These are phyloP conservation scores for Cyberlindnera euphorbiae DNA, from an alignment of 805 yeast genomes.

Conservation along the genomic window DNA sequence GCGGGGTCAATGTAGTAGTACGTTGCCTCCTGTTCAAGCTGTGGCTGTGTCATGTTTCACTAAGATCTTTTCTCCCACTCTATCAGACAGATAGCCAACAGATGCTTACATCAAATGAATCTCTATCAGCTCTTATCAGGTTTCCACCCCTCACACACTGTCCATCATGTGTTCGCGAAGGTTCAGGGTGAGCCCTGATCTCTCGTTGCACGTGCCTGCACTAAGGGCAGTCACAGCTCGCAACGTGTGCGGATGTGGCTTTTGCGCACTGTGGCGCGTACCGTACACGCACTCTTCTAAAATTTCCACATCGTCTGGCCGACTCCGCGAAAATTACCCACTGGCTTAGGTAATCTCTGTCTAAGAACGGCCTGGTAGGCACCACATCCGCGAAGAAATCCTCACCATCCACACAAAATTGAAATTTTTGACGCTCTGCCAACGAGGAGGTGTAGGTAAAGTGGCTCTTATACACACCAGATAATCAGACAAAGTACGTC, in stretches of 20 bases:
- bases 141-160: too few species aligned
- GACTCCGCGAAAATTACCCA: slow-evolving; percentile 2
- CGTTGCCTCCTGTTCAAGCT: slow-evolving; percentile 16
- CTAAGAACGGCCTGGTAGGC: slow-evolving; percentile 6
- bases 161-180: background rate
- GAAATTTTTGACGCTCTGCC: slow-evolving; percentile 22
- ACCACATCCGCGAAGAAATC: slow-evolving; percentile 13
- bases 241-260: slow-evolving; percentile 8
- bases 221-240: slow-evolving; percentile 7
- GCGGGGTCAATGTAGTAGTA: slow-evolving; percentile 38
- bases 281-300: slow-evolving; percentile 1
- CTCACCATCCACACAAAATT: slow-evolving; percentile 21
- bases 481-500: slow-evolving; percentile 26
- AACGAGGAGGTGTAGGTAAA: background rate
- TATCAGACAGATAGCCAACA: too few species aligned
- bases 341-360: slow-evolving; percentile 8
- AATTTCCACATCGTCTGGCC: slow-evolving; percentile 1
- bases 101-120: too few species aligned
- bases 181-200: slow-evolving; percentile 5
- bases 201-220: too few species aligned
- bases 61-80: background rate
- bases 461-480: slow-evolving; percentile 6
- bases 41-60: slow-evolving; percentile 13
- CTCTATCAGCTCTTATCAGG: too few species aligned
- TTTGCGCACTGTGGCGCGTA: slow-evolving; percentile 2